Base-by-base conservation (phyloP, 2,329 filamentous ascomycete genomes). In the Rutstroemia sp. region DNA sequence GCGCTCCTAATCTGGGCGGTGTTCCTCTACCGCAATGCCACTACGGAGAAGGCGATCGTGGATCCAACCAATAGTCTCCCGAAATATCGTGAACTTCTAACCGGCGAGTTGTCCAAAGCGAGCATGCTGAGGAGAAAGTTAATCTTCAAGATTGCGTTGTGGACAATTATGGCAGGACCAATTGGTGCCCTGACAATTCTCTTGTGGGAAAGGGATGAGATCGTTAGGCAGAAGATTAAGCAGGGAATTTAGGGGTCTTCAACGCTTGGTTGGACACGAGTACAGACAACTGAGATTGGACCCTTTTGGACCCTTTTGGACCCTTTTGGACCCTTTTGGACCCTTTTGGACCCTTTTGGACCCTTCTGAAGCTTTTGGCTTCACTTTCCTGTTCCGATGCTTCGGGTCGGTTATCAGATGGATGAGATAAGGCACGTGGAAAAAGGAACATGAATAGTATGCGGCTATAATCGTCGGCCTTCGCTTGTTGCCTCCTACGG, bases 161-260 rank as follows among this genome's bases (percentile, higher is more conserved):
- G 74, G 64, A 63, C 68, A 14, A 48, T 69, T 23, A 12, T 77
- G 12, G 65, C 71, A 10, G 77, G 78, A 0, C 76, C 77, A 1
- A 68, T 71, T 23, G 76, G 73, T 4, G 71, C 73, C 19, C 71
- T 73, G 7, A 71, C 76, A 6, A 68, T 73, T 45, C 64, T 78
- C 54, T 66, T 80, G 16, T 78, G 77, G 77, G 72, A 75, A 61
- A 72, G 77, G 53, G 78, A 80, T 65, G 73, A 48, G 30, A 76
- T 66, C 49, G 60, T 65, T 8, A 61, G 55, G 49, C 59, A 63
- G 44, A 66, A 66, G 57, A 61, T 63, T 34, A 66, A 67, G 56
- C 60, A 65, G 51, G 63, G 65, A 6, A 54, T 61, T 14, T 62
- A 48, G 63, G 45, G 17, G n/a, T 4, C 5, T 16, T 34, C 30